Evolutionary conservation across 768 basidiomycete species (phyloP).

Genomic region (Russula emetica): DNA sequence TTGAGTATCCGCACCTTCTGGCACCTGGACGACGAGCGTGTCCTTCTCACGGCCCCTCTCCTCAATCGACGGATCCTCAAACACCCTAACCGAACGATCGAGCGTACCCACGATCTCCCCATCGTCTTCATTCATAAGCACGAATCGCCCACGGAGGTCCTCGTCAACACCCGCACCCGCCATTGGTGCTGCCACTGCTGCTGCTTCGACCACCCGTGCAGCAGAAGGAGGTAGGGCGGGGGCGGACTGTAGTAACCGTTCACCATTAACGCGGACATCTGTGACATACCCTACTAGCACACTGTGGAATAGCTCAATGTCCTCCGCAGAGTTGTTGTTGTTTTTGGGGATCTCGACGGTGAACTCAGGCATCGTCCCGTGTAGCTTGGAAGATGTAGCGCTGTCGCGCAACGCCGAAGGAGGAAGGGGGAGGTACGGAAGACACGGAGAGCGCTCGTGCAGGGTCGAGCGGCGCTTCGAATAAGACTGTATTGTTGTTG

Average conservation of each 20-base stretch:
- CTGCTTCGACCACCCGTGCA: background rate
- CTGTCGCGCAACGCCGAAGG: constrained; percentile 7
- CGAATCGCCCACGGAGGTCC: constrained; percentile 28
- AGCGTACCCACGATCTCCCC: constrained; percentile 26
- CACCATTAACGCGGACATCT: constrained; percentile 1
- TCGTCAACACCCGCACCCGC: background rate
- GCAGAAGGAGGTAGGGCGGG: background rate
- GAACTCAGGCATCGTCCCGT: constrained; percentile 23
- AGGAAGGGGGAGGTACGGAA: constrained; percentile 6
- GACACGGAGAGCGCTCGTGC: constrained; percentile 18
- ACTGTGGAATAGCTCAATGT: constrained; percentile 26
- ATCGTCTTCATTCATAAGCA: constrained; percentile 25
- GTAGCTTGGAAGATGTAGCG: constrained; percentile 26
- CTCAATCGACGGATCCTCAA: constrained; percentile 23
- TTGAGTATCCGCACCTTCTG: constrained; percentile 15
- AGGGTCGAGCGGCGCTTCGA: constrained; percentile 27
- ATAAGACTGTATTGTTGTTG: background rate
- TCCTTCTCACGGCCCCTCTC: constrained; percentile 23
- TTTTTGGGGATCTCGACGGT: constrained; percentile 16
- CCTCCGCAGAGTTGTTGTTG: constrained; percentile 3
- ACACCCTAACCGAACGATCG: constrained; percentile 20
- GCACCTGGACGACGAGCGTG: constrained; percentile 26
- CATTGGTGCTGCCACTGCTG: background rate
- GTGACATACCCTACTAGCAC: constrained; percentile 24
- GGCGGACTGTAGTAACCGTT: background rate